These are phyloP conservation scores for Podila epigama DNA, from an alignment of 192 early-diverging fungal species.

Conservation along the genomic window DNA sequence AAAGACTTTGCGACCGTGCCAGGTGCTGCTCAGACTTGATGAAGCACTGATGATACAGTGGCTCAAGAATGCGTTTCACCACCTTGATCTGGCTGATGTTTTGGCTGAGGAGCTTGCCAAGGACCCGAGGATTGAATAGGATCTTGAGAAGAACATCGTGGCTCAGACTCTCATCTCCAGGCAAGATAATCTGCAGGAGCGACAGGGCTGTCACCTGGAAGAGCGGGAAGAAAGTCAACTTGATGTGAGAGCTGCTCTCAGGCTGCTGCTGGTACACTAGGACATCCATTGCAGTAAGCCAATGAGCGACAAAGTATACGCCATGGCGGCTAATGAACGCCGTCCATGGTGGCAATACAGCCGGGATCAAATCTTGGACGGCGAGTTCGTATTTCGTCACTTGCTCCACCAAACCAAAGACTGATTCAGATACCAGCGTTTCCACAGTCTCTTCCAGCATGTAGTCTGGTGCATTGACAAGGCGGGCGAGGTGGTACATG, in stretches of 20 bases:
- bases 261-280: slow-evolving; percentile 45
- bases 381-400: slow-evolving; percentile 46
- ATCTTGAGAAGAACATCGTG: slow-evolving; percentile 36
- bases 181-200: slow-evolving; percentile 33
- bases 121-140: slow-evolving; percentile 33
- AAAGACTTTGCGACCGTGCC: slow-evolving; percentile 20
- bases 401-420: slow-evolving; percentile 34
- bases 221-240: slow-evolving; percentile 45
- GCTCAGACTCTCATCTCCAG: slow-evolving; percentile 40
- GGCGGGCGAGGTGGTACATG: slow-evolving; percentile 41
- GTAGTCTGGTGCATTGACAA: slow-evolving; percentile 5
- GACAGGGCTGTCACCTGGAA: slow-evolving; percentile 46
- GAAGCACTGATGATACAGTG: slow-evolving; percentile 36
- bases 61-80: slow-evolving; percentile 34
- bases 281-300: slow-evolving; percentile 40
- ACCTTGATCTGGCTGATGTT: slow-evolving; percentile 26
- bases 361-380: slow-evolving; percentile 33
- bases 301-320: slow-evolving; percentile 41
- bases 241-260: slow-evolving; percentile 47
- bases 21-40: slow-evolving; percentile 23
- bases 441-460: slow-evolving; percentile 21
- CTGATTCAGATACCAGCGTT: slow-evolving; percentile 14
- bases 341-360: slow-evolving; percentile 32
- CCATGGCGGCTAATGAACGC: slow-evolving; percentile 39
- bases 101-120: slow-evolving; percentile 33